phyloP scores from a whole-genome alignment of 441 rosid species.

The Populus hybrid region DNA sequence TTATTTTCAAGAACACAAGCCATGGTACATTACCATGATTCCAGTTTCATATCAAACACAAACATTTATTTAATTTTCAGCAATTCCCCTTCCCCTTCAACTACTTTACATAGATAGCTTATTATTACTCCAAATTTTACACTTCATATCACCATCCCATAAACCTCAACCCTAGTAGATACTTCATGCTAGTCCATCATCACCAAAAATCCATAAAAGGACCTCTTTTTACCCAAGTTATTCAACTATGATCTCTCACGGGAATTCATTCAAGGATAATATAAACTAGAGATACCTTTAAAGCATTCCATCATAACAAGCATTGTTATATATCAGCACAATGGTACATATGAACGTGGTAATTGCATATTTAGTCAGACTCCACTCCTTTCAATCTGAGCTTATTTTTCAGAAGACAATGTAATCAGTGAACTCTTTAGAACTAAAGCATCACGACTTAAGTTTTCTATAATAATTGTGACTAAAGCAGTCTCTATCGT shows the following conservation, averaged over 20 bases:
- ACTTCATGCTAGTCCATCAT: neutral
- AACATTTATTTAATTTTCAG: neutral
- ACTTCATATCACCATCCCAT: neutral
- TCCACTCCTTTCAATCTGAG: neutral
- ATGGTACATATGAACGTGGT: neutral
- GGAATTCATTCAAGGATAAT: neutral
- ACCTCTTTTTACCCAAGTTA: neutral
- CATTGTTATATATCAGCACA: neutral
- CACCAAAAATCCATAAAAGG: neutral
- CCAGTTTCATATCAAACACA: neutral
- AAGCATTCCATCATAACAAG: neutral
- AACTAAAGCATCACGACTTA: neutral
- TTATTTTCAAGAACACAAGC: neutral
- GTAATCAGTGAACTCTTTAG: neutral
- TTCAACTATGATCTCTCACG: neutral
- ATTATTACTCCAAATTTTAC: neutral
- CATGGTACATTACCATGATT: neutral
- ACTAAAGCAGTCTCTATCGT: neutral
- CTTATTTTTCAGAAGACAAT: neutral
- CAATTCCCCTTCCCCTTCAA: neutral
- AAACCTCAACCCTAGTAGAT: neutral
- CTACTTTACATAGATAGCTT: neutral
- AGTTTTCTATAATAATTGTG: neutral
- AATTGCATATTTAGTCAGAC: neutral
- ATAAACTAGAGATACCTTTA: too few species aligned